A percentile compares a stretch with the other conserved stretches of the same genome.
These are phyloP conservation scores for Spergularia marina DNA, from an alignment of 148 eudicot genomes.

Conservation along the genomic window DNA sequence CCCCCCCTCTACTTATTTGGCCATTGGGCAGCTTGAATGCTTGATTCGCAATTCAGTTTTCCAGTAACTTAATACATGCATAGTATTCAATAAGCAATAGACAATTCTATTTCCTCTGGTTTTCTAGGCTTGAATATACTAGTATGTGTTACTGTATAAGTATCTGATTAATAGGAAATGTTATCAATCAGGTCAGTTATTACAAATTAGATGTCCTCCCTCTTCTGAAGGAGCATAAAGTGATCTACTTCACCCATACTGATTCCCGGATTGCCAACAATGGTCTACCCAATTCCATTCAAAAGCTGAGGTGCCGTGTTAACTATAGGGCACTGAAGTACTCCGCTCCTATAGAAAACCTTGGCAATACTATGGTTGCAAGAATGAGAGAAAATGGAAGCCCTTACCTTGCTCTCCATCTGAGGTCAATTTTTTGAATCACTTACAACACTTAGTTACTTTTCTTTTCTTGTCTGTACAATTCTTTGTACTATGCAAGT, in stretches of 20 bases:
- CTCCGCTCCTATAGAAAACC: constrained; percentile 79
- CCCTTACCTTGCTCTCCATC: constrained; percentile 91
- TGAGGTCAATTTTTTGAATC: constrained; percentile 48
- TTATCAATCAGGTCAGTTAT: constrained; percentile 66
- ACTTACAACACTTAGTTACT: neutral
- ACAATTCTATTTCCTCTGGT: neutral
- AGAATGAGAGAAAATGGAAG: constrained; percentile 73
- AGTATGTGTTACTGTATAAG: neutral
- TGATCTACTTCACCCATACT: constrained; percentile 83
- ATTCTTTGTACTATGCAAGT: neutral
- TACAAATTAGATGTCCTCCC: constrained; percentile 80
- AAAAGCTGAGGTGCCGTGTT: constrained; percentile 90
- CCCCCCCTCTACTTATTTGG: neutral
- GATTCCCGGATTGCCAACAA: constrained; percentile 95
- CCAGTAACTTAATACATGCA: neutral
- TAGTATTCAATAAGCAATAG: neutral
- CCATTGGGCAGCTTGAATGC: neutral
- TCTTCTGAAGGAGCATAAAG: constrained; percentile 88
- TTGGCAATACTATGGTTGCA: constrained; percentile 69
- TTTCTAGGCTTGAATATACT: neutral
- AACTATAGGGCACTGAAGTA: constrained; percentile 86
- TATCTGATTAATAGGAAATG: constrained; percentile 7
- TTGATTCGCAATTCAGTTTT: neutral
- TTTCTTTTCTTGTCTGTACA: no score
- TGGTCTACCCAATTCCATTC: constrained; percentile 62